Evolutionary conservation across 805 yeast species (phyloP).

Genomic region (Candida berthetii): DNA sequence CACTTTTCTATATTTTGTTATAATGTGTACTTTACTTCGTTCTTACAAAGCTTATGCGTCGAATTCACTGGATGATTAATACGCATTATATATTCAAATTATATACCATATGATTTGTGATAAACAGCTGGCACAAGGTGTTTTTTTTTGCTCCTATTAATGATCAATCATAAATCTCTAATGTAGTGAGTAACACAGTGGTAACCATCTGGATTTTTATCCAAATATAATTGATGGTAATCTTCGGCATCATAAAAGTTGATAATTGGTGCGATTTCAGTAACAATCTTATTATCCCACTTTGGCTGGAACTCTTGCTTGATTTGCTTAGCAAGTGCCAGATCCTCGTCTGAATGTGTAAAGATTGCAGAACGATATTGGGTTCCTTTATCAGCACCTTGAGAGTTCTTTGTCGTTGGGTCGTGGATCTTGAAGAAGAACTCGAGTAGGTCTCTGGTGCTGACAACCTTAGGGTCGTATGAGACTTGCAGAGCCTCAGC

Average conservation of each 20-base stretch:
- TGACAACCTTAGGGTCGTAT: slow-evolving; percentile 63
- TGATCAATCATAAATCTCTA: slow-evolving; percentile 35
- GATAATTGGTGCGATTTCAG: slow-evolving; percentile 60
- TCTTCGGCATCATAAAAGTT: slow-evolving; percentile 92
- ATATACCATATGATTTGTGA: not conserved
- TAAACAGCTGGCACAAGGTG: no score
- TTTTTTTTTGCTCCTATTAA: not conserved
- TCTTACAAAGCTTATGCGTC: no score
- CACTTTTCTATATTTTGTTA: not conserved
- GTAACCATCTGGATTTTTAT: slow-evolving; percentile 79
- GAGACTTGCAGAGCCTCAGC: slow-evolving; percentile 85
- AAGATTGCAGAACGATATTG: slow-evolving; percentile 87
- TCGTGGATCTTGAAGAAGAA: slow-evolving; percentile 92
- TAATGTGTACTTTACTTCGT: not conserved
- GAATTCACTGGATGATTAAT: not conserved
- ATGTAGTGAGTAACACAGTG: slow-evolving; percentile 86
- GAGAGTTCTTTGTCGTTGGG: slow-evolving; percentile 78
- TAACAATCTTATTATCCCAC: slow-evolving; percentile 66
- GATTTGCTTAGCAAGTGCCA: slow-evolving; percentile 35
- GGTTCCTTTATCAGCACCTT: slow-evolving; percentile 86
- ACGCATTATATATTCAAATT: not conserved
- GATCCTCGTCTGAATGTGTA: slow-evolving; percentile 44
- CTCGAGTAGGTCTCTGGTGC: slow-evolving; percentile 59
- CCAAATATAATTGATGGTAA: slow-evolving; percentile 81
- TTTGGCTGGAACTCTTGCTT: slow-evolving; percentile 55